Evolutionary conservation across 139 green algal genomes (phyloP), one percentile per base, ranked within the genome.

Genomic region (Astrephomene gubernaculifera): DNA sequence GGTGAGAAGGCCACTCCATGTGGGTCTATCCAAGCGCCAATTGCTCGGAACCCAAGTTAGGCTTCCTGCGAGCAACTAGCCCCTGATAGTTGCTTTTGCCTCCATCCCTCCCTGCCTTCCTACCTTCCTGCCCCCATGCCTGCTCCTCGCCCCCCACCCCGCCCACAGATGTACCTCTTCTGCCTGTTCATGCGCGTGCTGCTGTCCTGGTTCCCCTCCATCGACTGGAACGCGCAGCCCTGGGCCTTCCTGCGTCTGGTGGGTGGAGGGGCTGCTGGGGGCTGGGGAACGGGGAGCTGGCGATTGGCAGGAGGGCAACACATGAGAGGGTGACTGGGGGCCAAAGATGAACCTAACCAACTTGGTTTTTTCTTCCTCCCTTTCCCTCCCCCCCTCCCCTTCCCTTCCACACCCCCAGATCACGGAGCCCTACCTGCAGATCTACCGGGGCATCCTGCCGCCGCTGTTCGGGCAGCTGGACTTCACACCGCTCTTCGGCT

Each of bases 401-500:
- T 24, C 57, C 57, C 57, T n/a, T 5, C 57, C 57, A 19, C 57
- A 31, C 35, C 65, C 35, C 6, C 94, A 98, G 94, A 94, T 98
- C 78, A 99, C 97, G 17, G 97, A 99, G 92, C 97, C 97, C 6
- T 99, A 99, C 91, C 92, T 99, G 39, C 98, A 98, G 90, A 93
- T 99, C 82, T 99, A 98, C 92, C 93, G 94, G 24, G 94, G 94
- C 61, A 91, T 99, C 79, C 91, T 99, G 67, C 97, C 97, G 14
- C 97, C 97, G 5, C 89, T 99, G 65, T 95, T 99, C 82, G 97
- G 97, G 19, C 95, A 95, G 80, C 97, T 99, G 83, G 97, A 99
- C 90, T 96, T 99, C 89, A 99, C 97, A 17, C 97, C 97, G 7
- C 93, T 99, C 35, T 92, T 99, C 43, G 96, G 97, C 49, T 99